Evolutionary conservation across 352 stramenopile species (phyloP), one percentile per base, ranked within the genome.

Genomic region (Pythium sukuiense): DNA sequence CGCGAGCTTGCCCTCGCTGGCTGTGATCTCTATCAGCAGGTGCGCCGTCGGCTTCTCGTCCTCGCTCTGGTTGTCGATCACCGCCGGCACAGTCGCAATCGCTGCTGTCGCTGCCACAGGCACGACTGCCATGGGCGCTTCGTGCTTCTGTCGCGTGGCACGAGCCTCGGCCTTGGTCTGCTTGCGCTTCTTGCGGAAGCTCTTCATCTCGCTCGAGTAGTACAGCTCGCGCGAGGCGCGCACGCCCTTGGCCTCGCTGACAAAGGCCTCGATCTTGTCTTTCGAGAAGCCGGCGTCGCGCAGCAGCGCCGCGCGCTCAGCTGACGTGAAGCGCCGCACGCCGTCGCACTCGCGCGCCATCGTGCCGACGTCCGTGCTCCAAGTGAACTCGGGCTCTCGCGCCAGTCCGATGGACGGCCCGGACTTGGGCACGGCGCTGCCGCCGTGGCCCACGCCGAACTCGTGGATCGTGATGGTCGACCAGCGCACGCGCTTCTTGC

Each of bases 381-480:
- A 72, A 16, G 66, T 72, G 54, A 72, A 72, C 55, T 72, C 66
- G 61, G 66, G 66, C 18, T 33, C 24, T 7, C 35, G 50, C 27
- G 66, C 48, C 27, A 72, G 61, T 26, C 66, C 66, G 55, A 72
- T 72, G 48, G 66, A 72, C 18, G 66, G 66, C 13, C 66, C 66
- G 35, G 29, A 63, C 57, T 69, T 72, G 60, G 57, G 56, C 43
- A 72, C 66, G 24, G 66, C 57, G 30, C 66, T 72, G 45, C 66
- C 59, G 35, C 66, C 66, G 46, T 67, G 54, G 26, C 45, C 66
- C 2, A 72, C 66, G 30, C 60, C 66, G 30, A 72, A 72, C 57
- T 72, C 66, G 45, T 72, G 59, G 55, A 72, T 69, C 49, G 66
- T 72, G 59, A 72, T 64, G 37, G 61, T 72, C 26, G 61, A 68